Base-by-base conservation (phyloP, 352 stramenopile species). In the Elongisporangium prolatum region DNA sequence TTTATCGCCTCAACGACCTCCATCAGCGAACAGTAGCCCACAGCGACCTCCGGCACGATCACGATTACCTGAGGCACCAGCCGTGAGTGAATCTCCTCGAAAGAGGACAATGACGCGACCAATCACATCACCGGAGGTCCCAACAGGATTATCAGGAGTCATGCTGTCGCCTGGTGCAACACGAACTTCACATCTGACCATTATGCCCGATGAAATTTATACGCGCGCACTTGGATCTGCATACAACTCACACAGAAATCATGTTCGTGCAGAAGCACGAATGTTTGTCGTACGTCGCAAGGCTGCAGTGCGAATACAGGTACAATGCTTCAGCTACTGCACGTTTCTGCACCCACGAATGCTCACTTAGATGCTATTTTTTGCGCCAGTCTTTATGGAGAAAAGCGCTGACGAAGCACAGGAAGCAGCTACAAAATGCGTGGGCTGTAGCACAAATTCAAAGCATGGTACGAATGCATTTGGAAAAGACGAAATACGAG, bases 301-400 rank as follows among this genome's bases (percentile, higher is more conserved):
- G 71, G 76, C 76, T 48, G 74, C 76, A 21, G 63, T 57, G 18
- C 60, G 68, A 58, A 88, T 88, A 64, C 78, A 88, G 75, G 77
- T 88, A 63, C 18, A 50, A 20, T n/a, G 14, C 0, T 1, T 52
- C 16, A 10, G 5, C n/a, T 17, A 13, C 5, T 20, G 11, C 13
- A 6, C 50, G 16, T 24, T 48, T 18, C 7, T 5, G n/a, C 3
- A 54, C 1, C 16, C 62, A 17, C 60, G 17, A 40, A 13, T 55
- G 11, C 21, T 51, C 50, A 16, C 7, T 3, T 7, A 34, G 24
- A 34, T 34, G 24, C n/a, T 57, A 20, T 48, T 17, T 6, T 53
- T 17, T 64, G 24, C 22, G 38, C 4, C 57, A 77, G 65, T 68
- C 56, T 61, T 68, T 52, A 11, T 74, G 63, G 58, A 50, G 50